These are phyloP conservation scores for Chlorophyllum brunneum DNA, from an alignment of 768 basidiomycete species.

Conservation along the genomic window DNA sequence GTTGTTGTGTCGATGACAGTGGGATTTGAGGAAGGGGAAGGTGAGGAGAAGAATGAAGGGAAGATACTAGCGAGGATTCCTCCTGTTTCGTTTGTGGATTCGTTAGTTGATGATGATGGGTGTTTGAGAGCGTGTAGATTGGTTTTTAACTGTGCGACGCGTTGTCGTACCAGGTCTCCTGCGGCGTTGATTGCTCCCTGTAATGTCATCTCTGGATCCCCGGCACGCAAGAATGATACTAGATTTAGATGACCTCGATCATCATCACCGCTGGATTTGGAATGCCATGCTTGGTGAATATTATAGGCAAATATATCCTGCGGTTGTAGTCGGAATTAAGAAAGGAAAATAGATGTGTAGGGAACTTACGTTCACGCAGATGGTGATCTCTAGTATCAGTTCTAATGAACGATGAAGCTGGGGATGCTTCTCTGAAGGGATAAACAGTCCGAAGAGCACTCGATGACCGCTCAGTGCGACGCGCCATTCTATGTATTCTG, in stretches of 20 bases:
- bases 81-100: neutral
- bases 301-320: constrained; percentile 10
- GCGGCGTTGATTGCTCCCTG: constrained; percentile 1
- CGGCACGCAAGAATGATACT: neutral
- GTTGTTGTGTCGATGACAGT: too few species aligned
- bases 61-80: neutral
- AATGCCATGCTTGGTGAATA: constrained; percentile 12
- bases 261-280: neutral
- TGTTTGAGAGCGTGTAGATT: neutral
- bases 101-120: too few species aligned
- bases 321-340: neutral
- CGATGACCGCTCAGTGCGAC: neutral
- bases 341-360: neutral
- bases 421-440: neutral
- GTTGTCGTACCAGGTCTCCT: constrained; percentile 2
- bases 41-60: neutral
- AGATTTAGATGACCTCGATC: constrained; percentile 3
- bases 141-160: neutral
- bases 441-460: neutral
- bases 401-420: neutral
- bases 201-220: constrained; percentile 3
- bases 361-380: constrained; percentile 1
- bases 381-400: neutral
- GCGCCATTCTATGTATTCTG: constrained; percentile 7
- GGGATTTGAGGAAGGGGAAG: neutral